Evolutionary conservation across 2,329 filamentous ascomycete species (phyloP).

Genomic region (Phoma sp.): DNA sequence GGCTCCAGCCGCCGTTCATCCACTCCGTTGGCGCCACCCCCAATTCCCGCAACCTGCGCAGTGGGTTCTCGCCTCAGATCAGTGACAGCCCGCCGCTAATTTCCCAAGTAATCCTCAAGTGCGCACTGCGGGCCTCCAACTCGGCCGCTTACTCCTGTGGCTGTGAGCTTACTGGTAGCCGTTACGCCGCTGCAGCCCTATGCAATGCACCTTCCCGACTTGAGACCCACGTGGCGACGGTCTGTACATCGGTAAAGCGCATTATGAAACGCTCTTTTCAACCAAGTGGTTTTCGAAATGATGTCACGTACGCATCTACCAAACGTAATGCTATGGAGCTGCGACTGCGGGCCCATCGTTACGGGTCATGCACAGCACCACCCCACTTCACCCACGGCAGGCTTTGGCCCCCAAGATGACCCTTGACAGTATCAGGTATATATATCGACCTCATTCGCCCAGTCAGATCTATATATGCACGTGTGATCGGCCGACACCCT

Average conservation of each 20-base stretch:
- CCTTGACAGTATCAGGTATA: not conserved
- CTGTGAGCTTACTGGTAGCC: slow-evolving; percentile 7
- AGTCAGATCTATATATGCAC: slow-evolving; percentile 3
- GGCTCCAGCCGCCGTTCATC: slow-evolving; percentile 6
- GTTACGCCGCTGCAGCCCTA: slow-evolving; percentile 16
- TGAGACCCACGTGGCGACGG: slow-evolving; percentile 13
- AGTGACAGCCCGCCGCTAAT: not conserved
- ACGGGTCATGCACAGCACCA: not conserved
- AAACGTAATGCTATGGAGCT: not conserved
- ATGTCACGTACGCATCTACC: not conserved
- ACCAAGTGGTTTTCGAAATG: not conserved
- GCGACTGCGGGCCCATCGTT: not conserved
- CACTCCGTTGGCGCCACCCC: not conserved
- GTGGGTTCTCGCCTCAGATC: not conserved
- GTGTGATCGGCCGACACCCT: not conserved
- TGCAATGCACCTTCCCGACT: slow-evolving; percentile 11
- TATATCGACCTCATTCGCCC: not conserved
- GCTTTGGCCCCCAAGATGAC: not conserved
- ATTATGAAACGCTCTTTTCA: not conserved
- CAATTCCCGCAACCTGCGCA: not conserved
- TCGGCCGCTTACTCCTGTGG: slow-evolving; percentile 10
- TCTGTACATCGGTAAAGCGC: slow-evolving; percentile 4
- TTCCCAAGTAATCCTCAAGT: not conserved
- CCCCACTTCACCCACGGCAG: not conserved
- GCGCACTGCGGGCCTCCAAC: not conserved